Conservation (phyloP, 2,329 filamentous ascomycete genomes). For the Botrytis aclada region DNA sequence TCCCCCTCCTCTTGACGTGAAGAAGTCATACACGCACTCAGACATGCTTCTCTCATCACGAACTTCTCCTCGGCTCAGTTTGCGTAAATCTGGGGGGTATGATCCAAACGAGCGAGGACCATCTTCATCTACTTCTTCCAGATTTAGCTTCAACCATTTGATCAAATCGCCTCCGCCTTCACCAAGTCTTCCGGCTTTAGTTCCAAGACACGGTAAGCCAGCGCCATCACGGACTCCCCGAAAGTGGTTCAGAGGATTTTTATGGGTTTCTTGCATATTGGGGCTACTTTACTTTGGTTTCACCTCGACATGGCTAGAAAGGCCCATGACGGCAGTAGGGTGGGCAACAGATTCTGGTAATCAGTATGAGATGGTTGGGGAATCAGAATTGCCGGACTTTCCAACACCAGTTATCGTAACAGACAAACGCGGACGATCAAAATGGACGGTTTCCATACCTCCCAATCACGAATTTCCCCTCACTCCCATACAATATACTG, state of each 20-base stretch:
- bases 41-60: slow-evolving; percentile 40
- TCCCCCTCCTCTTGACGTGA: slow-evolving; percentile 34
- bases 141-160: slow-evolving; percentile 65
- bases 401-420: slow-evolving; percentile 70
- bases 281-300: slow-evolving; percentile 51
- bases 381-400: slow-evolving; percentile 64
- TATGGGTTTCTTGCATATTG: slow-evolving; percentile 52
- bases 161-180: slow-evolving; percentile 68
- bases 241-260: slow-evolving; percentile 38
- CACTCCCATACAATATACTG: slow-evolving; percentile 60
- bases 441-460: slow-evolving; percentile 82
- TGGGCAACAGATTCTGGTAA: slow-evolving; percentile 44
- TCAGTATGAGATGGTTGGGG: slow-evolving; percentile 65
- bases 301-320: slow-evolving; percentile 37
- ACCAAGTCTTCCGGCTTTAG: slow-evolving; percentile 65
- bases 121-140: slow-evolving; percentile 58
- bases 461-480: slow-evolving; percentile 64
- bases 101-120: slow-evolving; percentile 52
- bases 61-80: slow-evolving; percentile 51
- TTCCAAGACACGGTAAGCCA: slow-evolving; percentile 62
- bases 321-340: slow-evolving; percentile 38
- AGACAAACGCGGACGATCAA: slow-evolving; percentile 60
- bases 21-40: slow-evolving; percentile 40
- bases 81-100: slow-evolving; percentile 53
- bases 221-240: slow-evolving; percentile 42